Conservation (phyloP, 768 basidiomycete species). For the Gelatoporia subvermispora region DNA sequence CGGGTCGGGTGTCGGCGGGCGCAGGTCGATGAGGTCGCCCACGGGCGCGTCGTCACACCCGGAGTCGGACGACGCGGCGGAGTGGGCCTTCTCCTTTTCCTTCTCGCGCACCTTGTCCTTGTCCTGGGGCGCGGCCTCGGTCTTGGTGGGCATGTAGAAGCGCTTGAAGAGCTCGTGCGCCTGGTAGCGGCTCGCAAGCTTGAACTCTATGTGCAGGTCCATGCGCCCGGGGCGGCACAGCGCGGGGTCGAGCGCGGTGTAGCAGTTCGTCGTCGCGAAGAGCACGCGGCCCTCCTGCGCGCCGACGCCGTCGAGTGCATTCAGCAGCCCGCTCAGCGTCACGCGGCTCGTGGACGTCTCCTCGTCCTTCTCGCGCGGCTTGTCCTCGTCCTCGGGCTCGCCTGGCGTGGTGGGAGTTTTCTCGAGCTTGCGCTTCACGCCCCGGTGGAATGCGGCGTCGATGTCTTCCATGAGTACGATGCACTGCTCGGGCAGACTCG, state of each 20-base stretch:
- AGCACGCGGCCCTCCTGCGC: slow-evolving; percentile 81
- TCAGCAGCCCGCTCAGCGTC: slow-evolving; percentile 70
- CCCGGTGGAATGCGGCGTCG: slow-evolving; percentile 60
- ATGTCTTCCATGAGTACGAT: slow-evolving; percentile 84
- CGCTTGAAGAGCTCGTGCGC: slow-evolving; percentile 58
- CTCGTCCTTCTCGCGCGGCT: neutral
- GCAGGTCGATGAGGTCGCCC: too few relatives aligned
- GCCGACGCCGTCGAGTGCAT: slow-evolving; percentile 74
- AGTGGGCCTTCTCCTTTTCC: too few relatives aligned
- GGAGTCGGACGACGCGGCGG: too few relatives aligned
- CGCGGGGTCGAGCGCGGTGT: slow-evolving; percentile 64
- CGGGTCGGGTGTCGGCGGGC: too few relatives aligned
- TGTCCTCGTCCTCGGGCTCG: neutral
- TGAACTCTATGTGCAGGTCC: slow-evolving; percentile 77
- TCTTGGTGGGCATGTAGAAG: slow-evolving; percentile 52
- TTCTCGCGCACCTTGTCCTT: too few relatives aligned
- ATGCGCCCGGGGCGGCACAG: slow-evolving; percentile 75
- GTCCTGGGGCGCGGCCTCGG: neutral
- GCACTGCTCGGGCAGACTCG: slow-evolving; percentile 61
- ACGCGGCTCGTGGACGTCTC: slow-evolving; percentile 31
- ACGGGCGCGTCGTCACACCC: too few relatives aligned
- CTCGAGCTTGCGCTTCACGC: slow-evolving; percentile 13
- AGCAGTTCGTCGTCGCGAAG: slow-evolving; percentile 78
- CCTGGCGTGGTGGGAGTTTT: slow-evolving; percentile 5
- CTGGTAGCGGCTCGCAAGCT: slow-evolving; percentile 66